phyloP scores from a whole-genome alignment of 768 basidiomycete species.

The Sporobolomyces phaffii region DNA sequence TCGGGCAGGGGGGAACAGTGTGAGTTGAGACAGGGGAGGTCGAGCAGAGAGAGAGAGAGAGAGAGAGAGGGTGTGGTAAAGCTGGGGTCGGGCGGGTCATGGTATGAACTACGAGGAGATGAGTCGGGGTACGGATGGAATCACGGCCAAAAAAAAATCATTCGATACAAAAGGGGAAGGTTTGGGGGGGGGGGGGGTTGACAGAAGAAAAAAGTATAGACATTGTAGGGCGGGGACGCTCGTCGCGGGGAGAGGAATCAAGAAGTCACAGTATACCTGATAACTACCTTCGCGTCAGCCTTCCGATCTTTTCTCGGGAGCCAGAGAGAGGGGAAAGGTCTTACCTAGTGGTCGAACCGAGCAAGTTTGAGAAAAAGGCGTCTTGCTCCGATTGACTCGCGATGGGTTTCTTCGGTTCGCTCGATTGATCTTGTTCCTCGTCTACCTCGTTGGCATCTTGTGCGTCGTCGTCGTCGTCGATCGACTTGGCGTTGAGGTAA shows the following conservation, averaged over 20 bases:
- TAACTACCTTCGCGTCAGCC: not conserved
- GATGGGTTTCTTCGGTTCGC: not conserved
- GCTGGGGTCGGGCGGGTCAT: no score
- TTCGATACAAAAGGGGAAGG: not conserved
- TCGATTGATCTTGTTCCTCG: no score
- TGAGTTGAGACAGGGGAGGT: not conserved
- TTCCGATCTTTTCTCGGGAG: no score
- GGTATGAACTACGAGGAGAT: no score
- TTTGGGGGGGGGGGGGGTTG: not conserved
- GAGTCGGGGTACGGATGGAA: no score
- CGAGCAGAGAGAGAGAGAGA: no score
- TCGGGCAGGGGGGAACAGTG: not conserved
- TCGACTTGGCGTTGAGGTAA: not conserved
- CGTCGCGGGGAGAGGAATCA: no score
- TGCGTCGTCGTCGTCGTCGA: not conserved
- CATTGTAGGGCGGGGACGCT: not conserved
- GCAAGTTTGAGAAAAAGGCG: conserved; percentile 29
- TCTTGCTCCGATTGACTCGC: conserved; percentile 11
- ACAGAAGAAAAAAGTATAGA: no score
- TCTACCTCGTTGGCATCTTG: no score
- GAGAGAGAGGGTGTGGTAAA: no score
- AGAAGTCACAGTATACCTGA: conserved; percentile 19
- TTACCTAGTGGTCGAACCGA: conserved; percentile 27
- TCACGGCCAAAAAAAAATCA: not conserved
- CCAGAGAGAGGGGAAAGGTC: not conserved